phyloP scores from a whole-genome alignment of 345 rosid species.

The Salix exigua region DNA sequence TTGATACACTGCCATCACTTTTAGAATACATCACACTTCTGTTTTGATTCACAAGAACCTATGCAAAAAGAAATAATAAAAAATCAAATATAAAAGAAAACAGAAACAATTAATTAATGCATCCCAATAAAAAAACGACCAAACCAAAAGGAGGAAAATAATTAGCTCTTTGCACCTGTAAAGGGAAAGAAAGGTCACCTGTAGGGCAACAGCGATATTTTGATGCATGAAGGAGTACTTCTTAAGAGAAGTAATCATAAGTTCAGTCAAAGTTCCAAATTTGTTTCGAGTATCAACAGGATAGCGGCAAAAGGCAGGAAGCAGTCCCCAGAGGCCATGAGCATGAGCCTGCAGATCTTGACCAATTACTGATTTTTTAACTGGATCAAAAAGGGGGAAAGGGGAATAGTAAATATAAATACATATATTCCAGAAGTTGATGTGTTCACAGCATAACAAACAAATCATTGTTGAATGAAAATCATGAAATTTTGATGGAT shows the following conservation, averaged over 20 bases:
- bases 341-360: slow-evolving; percentile 65
- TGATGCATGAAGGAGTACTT: slow-evolving; percentile 66
- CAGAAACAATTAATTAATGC: neutral
- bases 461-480: slow-evolving; percentile 4
- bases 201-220: slow-evolving; percentile 59
- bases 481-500: neutral
- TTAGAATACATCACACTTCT: slow-evolving; percentile 36
- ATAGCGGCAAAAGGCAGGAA: slow-evolving; percentile 77
- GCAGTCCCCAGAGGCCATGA: slow-evolving; percentile 60
- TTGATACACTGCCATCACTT: slow-evolving; percentile 26
- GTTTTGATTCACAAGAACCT: slow-evolving; percentile 85
- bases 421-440: slow-evolving; percentile 7
- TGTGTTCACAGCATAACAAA: slow-evolving; percentile 1
- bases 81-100: neutral
- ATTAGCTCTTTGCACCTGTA: neutral
- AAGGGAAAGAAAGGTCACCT: slow-evolving; percentile 38
- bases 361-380: slow-evolving; percentile 51
- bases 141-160: neutral
- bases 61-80: neutral
- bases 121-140: neutral
- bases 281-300: slow-evolving; percentile 55
- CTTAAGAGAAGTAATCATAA: slow-evolving; percentile 50
- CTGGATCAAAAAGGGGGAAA: slow-evolving; percentile 40
- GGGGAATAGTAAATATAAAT: neutral
- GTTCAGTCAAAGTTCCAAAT: slow-evolving; percentile 54